Base-by-base conservation (phyloP, 2,329 filamentous ascomycete species). In the Botrytis paeoniae region DNA sequence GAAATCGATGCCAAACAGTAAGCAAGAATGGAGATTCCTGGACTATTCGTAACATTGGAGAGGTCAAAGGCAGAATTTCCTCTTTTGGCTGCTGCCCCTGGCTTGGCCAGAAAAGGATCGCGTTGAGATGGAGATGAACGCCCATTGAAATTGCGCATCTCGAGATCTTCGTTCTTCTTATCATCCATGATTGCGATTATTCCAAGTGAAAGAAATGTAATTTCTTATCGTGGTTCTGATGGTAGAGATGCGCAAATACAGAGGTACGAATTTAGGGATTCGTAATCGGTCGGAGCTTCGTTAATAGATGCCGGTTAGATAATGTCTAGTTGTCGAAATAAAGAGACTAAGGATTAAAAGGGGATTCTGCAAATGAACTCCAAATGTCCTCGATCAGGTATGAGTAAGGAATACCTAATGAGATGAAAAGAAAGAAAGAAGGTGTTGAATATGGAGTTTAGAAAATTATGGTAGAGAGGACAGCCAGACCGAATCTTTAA, bases 1-100 rank as follows among this genome's bases (percentile, higher is more conserved):
- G 95, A 89, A 81, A 99, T 99, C n/a, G 95, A 98, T 70, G 95
- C 93, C 80, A 92, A 86, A 83, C 96, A 99, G 86, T 99, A 99
- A 66, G 93, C 90, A 77, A 97, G 81, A 79, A 99, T 93, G 35
- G 95, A 94, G 65, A 96, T 82, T 63, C 89, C 85, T 25, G 94
- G 93, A 83, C 90, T 96, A 84, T 94, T 93, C 79, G 91, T 88
- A 75, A 94, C 82, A 69, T 76, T 79, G 41, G 78, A 77, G 32
- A 80, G 74, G 29, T 76, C 69, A 63, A 76, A 75, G 66, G 75
- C 72, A n/a, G 74, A 43, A 54, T 68, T 64, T 35, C 65, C 75
- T 48, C 64, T 71, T 63, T 73, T 75, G 59, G 78, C 85, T 84
- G 75, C 85, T 22, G 61, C 71, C 57, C 61, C 86, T 73, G 68